Conservation (phyloP, 768 basidiomycete species). For the Tulasnella sp. region DNA sequence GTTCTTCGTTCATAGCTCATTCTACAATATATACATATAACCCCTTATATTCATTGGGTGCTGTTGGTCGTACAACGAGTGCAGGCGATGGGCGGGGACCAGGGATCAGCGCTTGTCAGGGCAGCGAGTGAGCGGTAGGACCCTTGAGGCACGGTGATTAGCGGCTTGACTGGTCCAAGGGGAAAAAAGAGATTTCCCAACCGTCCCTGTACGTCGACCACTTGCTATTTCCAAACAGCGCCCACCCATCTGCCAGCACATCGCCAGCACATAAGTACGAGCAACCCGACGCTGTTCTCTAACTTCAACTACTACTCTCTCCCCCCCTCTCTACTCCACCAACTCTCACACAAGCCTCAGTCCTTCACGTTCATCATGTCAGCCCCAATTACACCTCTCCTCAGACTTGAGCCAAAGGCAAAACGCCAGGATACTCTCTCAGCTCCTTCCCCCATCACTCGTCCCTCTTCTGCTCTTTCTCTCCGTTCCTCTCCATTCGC, state of each 20-base stretch:
- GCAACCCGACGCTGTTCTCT: not conserved
- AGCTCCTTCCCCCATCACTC: constrained; percentile 15
- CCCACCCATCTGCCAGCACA: not conserved
- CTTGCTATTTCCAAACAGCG: not conserved
- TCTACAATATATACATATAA: not conserved
- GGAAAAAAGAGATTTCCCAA: not conserved
- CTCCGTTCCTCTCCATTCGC: constrained; percentile 18
- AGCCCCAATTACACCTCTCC: not conserved
- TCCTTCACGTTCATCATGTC: not conserved
- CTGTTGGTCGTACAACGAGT: not conserved
- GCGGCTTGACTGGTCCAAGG: constrained; percentile 3
- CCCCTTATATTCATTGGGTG: not conserved
- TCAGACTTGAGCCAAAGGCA: not conserved
- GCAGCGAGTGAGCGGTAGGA: not conserved
- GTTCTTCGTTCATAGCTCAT: not conserved
- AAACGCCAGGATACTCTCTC: constrained; percentile 12
- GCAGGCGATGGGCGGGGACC: no score
- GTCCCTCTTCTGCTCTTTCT: constrained; percentile 16
- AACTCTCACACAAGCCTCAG: not conserved
- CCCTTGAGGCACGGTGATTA: not conserved
- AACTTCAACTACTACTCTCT: not conserved
- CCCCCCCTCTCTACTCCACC: not conserved
- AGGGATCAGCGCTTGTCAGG: not conserved
- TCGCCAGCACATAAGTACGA: not conserved
- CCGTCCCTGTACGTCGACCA: not conserved